Percentiles rank a stretch among this genome's conserved stretches.
These are phyloP conservation scores for Cladophialophora yegresii DNA, from an alignment of 2,329 filamentous ascomycete genomes.

Conservation along the genomic window DNA sequence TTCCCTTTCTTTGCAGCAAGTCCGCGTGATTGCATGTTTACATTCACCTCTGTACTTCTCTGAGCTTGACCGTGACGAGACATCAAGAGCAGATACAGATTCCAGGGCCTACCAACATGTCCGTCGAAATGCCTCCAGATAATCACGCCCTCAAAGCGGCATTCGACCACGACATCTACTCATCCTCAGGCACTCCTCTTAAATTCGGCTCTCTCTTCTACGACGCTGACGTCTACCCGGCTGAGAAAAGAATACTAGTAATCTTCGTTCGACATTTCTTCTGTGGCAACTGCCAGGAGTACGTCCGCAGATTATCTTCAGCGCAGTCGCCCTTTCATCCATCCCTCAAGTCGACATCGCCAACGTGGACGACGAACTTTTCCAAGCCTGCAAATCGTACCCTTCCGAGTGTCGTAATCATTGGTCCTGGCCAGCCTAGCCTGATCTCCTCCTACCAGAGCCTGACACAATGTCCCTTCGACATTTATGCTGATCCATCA, in stretches of 20 bases:
- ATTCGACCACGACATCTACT: conserved; percentile 30
- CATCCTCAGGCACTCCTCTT: conserved; percentile 23
- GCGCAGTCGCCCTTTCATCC: conserved; percentile 27
- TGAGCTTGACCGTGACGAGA: background rate
- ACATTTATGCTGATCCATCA: conserved; percentile 76
- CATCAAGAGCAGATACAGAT: background rate
- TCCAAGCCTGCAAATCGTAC: conserved; percentile 22
- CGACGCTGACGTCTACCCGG: conserved; percentile 17
- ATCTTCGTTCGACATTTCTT: conserved; percentile 80
- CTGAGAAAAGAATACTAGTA: conserved; percentile 60
- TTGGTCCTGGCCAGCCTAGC: conserved; percentile 70
- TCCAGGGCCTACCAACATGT: conserved; percentile 3
- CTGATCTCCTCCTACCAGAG: conserved; percentile 68
- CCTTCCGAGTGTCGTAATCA: conserved; percentile 61
- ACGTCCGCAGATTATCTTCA: conserved; percentile 62
- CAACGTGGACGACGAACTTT: conserved; percentile 15
- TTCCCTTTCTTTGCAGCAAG: background rate
- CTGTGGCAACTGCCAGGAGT: conserved; percentile 80
- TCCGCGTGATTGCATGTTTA: conserved; percentile 1
- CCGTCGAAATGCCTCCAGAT: conserved; percentile 19
- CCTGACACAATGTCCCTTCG: conserved; percentile 66
- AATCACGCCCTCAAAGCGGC: conserved; percentile 21
- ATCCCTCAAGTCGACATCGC: conserved; percentile 45
- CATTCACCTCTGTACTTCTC: background rate
- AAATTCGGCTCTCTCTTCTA: conserved; percentile 30